Conservation (phyloP, 208 protist species). For the Leishmania guyanensis region DNA sequence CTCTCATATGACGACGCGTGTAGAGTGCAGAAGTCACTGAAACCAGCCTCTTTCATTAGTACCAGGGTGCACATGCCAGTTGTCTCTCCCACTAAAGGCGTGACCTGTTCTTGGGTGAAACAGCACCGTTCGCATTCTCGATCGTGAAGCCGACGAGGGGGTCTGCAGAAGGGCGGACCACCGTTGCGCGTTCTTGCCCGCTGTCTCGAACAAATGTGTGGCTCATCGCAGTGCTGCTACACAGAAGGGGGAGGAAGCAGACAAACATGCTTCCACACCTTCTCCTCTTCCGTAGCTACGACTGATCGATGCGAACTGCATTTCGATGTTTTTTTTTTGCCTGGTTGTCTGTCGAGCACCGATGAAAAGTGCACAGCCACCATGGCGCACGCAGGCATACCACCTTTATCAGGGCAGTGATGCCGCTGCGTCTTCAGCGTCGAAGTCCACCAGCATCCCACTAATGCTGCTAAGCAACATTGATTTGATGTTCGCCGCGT, state of each 20-base stretch:
- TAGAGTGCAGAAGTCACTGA: background rate
- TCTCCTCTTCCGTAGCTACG: background rate
- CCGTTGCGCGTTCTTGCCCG: background rate
- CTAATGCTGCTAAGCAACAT: background rate
- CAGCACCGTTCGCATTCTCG: background rate
- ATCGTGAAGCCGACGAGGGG: background rate
- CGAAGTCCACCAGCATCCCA: background rate
- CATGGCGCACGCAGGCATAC: conserved; percentile 14
- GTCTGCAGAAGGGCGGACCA: background rate
- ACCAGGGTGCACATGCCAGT: background rate
- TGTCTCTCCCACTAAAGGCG: background rate
- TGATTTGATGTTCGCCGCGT: background rate
- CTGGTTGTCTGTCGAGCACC: background rate
- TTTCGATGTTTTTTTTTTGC: background rate
- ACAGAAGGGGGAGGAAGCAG: background rate
- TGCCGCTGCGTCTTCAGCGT: background rate
- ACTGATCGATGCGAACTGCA: background rate
- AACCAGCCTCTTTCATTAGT: background rate
- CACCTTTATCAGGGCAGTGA: conserved; percentile 17
- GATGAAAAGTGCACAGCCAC: background rate
- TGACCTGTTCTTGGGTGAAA: background rate
- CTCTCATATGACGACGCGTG: background rate
- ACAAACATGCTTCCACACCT: background rate
- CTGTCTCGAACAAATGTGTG: background rate
- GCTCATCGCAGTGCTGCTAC: background rate